A percentile compares a stretch with the other conserved stretches of the same genome.
Evolutionary conservation across 208 protist species (phyloP).

Genomic region (Acanthamoeba triangularis): DNA sequence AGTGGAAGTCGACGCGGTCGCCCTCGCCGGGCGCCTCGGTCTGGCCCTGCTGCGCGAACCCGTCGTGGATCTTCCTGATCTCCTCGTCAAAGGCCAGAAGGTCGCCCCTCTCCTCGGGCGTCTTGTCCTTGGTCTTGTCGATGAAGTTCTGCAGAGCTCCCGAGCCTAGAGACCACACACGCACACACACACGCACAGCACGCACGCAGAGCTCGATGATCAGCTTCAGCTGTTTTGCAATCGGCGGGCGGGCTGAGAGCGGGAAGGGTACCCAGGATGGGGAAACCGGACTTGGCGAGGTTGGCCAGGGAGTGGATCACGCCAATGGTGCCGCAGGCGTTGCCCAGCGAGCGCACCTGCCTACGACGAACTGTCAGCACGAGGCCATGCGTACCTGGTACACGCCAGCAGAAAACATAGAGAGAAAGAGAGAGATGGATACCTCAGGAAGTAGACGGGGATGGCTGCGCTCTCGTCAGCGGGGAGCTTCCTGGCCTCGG

Average conservation of each 20-base stretch:
- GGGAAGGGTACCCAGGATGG: not conserved
- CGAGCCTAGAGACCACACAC: not conserved
- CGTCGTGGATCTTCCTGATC: slow-evolving; percentile 53
- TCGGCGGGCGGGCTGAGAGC: not conserved
- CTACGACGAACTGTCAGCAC: too few relatives aligned
- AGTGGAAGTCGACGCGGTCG: slow-evolving; percentile 60
- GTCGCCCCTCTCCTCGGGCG: slow-evolving; percentile 24
- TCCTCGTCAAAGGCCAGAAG: slow-evolving; percentile 47
- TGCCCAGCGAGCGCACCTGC: slow-evolving; percentile 26
- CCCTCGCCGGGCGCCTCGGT: slow-evolving; percentile 55
- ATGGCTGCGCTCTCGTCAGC: slow-evolving; percentile 40
- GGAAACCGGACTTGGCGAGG: slow-evolving; percentile 63
- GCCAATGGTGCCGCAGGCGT: slow-evolving; percentile 65
- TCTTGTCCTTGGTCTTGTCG: slow-evolving; percentile 59
- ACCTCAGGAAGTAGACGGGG: slow-evolving; percentile 43
- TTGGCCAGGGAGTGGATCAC: slow-evolving; percentile 65
- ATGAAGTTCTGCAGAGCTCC: slow-evolving; percentile 45
- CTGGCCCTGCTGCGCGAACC: slow-evolving; percentile 60
- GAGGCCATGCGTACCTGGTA: too few relatives aligned
- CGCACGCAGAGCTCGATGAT: not conserved
- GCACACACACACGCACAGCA: too few relatives aligned
- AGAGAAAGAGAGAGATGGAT: not conserved
- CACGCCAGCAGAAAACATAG: not conserved
- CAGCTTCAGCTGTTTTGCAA: not conserved
- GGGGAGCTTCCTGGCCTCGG: slow-evolving; percentile 41